Evolutionary conservation across 2,329 filamentous ascomycete species (phyloP).

Genomic region (Pestalotiopsis sp.): DNA sequence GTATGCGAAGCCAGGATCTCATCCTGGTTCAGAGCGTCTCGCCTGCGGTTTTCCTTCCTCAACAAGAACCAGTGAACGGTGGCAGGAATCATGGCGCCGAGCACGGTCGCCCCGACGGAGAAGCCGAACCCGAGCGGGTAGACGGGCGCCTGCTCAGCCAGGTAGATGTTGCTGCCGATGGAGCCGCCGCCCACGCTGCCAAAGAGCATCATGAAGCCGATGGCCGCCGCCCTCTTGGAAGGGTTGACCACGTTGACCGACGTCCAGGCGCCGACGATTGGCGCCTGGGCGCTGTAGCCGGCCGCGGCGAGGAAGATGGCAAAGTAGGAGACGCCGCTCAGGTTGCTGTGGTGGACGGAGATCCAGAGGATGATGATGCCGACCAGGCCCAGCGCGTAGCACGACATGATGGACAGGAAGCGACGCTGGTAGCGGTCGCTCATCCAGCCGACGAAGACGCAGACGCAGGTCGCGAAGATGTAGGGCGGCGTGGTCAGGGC

Average conservation of each 20-base stretch:
- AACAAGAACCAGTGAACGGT: constrained; percentile 17
- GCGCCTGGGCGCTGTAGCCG: constrained; percentile 19
- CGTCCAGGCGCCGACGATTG: constrained; percentile 17
- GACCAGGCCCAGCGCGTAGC: constrained; percentile 20
- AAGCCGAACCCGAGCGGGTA: constrained; percentile 22
- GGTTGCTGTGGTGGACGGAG: constrained; percentile 19
- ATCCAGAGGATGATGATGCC: constrained; percentile 23
- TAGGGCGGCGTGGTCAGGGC: constrained; percentile 47
- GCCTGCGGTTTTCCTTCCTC: constrained; percentile 14
- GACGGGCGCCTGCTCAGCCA: constrained; percentile 19
- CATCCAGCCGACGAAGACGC: constrained; percentile 33
- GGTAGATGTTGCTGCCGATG: constrained; percentile 23
- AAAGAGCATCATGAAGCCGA: constrained; percentile 21
- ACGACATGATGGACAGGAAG: constrained; percentile 18
- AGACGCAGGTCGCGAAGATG: constrained; percentile 30
- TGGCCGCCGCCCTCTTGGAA: constrained; percentile 14
- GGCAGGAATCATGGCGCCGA: constrained; percentile 17
- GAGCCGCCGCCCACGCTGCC: constrained; percentile 16
- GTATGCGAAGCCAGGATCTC: constrained; percentile 12
- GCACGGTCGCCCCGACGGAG: constrained; percentile 17
- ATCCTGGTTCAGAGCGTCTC: constrained; percentile 10
- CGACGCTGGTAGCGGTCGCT: constrained; percentile 43
- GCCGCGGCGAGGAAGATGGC: constrained; percentile 24
- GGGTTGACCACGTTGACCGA: constrained; percentile 1
- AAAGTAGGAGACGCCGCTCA: constrained; percentile 22